These are phyloP conservation scores for Byssoonygena ceratinophila DNA, from an alignment of 2,329 filamentous ascomycete species.

Conservation along the genomic window DNA sequence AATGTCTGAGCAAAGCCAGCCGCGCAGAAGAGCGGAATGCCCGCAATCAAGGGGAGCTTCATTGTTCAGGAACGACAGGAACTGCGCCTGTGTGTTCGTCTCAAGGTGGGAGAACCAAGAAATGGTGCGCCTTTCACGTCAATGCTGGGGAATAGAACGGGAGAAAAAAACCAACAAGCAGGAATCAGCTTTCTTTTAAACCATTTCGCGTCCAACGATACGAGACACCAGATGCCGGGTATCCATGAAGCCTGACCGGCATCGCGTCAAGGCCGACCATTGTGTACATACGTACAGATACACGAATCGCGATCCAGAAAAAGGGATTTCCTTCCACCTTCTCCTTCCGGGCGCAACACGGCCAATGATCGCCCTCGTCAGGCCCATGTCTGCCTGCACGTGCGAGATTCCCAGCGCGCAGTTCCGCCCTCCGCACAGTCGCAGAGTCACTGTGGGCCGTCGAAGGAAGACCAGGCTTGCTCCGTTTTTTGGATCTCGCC, in stretches of 20 bases:
- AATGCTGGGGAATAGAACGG: neutral
- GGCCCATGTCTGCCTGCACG: neutral
- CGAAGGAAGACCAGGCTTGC: neutral
- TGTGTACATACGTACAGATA: conserved; percentile 1
- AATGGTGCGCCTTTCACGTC: neutral
- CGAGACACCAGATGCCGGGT: conserved; percentile 18
- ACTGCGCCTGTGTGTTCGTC: neutral
- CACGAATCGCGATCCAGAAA: conserved; percentile 6
- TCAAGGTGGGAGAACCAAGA: conserved; percentile 13
- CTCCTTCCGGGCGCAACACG: neutral
- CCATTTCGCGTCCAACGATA: neutral
- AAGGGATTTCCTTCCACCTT: neutral
- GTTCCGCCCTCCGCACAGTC: neutral
- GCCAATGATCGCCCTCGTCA: neutral
- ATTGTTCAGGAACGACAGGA: conserved; percentile 16
- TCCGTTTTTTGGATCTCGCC: neutral
- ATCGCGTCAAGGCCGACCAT: conserved; percentile 1
- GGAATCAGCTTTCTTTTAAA: conserved; percentile 8
- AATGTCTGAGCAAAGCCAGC: conserved; percentile 42
- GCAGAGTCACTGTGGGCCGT: neutral
- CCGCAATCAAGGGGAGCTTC: conserved; percentile 21
- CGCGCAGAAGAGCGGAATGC: conserved; percentile 22
- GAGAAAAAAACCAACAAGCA: neutral
- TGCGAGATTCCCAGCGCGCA: neutral
- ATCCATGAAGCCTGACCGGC: conserved; percentile 8